A percentile compares a stretch with the other conserved stretches of the same genome.
Conservation (phyloP, 306 rosid genomes). For the Malus domestica region ASM211411v1 NC_041792.1:637001-637500, state of each 20-base stretch:
- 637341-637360: not conserved
- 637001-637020: not conserved
- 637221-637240: conserved; percentile 37
- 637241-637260: conserved; percentile 45
- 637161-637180: conserved; percentile 36
- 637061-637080: not conserved
- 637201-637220: conserved; percentile 65
- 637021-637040: not conserved
- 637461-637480: not conserved
- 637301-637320: conserved; percentile 76
- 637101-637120: conserved; percentile 79
- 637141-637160: conserved; percentile 81
- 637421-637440: not conserved
- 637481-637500: not conserved
- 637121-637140: conserved; percentile 76
- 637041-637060: not conserved
- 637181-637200: conserved; percentile 10
- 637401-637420: not conserved
- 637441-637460: not conserved
- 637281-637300: conserved; percentile 65
- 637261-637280: conserved; percentile 32
- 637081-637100: conserved; percentile 34
- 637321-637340: conserved; percentile 14
- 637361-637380: not conserved
- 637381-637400: not conserved